These are phyloP conservation scores for Plasmodium cynomolgi DNA, from an alignment of 169 alveolate genomes.

Conservation along the genomic window DNA sequence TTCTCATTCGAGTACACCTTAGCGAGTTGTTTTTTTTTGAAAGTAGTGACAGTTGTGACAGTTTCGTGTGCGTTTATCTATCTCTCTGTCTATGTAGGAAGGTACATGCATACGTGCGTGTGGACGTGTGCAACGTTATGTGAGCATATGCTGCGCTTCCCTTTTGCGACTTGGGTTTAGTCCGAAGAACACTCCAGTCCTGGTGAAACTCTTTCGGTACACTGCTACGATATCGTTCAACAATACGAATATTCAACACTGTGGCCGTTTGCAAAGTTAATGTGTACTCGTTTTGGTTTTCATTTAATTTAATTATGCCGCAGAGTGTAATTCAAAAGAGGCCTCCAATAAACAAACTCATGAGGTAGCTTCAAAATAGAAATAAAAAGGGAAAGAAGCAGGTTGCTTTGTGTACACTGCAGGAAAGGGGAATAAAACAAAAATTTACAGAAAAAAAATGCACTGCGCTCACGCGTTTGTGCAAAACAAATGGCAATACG, in stretches of 20 bases:
- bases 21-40: background rate
- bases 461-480: background rate
- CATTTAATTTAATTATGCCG: constrained; percentile 46
- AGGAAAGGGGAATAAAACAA: constrained; percentile 1
- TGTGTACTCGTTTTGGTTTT: constrained; percentile 12
- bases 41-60: background rate
- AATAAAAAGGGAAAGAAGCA: constrained; percentile 26
- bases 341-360: constrained; percentile 8
- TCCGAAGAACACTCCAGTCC: background rate
- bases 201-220: background rate
- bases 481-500: background rate
- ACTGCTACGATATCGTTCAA: background rate
- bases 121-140: background rate
- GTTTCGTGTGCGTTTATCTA: background rate
- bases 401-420: background rate
- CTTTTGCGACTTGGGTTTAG: constrained; percentile 1
- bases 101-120: constrained; percentile 1
- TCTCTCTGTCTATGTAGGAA: background rate
- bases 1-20: background rate
- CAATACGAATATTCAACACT: constrained; percentile 18
- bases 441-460: background rate
- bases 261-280: background rate
- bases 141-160: background rate
- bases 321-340: constrained; percentile 36
- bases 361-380: constrained; percentile 26